Evolutionary conservation across 2,329 filamentous ascomycete species (phyloP).

Genomic region (Arachnomyces sp.): DNA sequence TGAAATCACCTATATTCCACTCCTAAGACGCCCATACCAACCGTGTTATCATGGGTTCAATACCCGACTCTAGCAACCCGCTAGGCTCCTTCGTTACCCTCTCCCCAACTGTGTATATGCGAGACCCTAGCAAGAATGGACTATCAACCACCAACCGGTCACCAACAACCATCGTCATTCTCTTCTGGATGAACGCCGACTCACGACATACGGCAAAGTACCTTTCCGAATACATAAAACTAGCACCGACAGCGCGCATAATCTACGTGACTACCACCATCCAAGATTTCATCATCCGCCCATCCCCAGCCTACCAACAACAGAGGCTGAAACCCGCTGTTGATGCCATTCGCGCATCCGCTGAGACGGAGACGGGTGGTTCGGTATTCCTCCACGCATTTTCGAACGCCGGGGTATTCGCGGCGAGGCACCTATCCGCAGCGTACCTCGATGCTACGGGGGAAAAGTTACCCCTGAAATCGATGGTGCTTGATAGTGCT

Average conservation of each 20-base stretch:
- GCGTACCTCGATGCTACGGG: conserved; percentile 29
- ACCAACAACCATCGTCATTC: conserved; percentile 34
- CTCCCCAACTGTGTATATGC: conserved; percentile 31
- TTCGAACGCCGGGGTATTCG: conserved; percentile 42
- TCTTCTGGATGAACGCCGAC: conserved; percentile 43
- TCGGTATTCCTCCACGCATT: conserved; percentile 40
- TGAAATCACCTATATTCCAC: too few species aligned
- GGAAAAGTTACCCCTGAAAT: conserved; percentile 29
- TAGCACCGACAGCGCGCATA: conserved; percentile 37
- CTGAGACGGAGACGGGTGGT: conserved; percentile 13
- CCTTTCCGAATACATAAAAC: conserved; percentile 33
- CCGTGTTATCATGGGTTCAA: neutral
- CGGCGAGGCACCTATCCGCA: conserved; percentile 30
- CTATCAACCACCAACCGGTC: conserved; percentile 6
- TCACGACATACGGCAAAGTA: conserved; percentile 41
- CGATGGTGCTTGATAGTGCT: conserved; percentile 39
- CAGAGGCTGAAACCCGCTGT: conserved; percentile 27
- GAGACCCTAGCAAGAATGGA: conserved; percentile 17
- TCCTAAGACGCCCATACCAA: neutral
- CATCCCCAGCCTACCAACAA: conserved; percentile 16
- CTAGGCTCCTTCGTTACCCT: conserved; percentile 27
- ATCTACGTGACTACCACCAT: conserved; percentile 33
- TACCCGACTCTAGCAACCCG: conserved; percentile 8
- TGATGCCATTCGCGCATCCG: conserved; percentile 23
- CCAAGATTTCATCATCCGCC: conserved; percentile 25